phyloP scores from a whole-genome alignment of 2,329 filamentous ascomycete species.

The Elsinoe ampelina region DNA sequence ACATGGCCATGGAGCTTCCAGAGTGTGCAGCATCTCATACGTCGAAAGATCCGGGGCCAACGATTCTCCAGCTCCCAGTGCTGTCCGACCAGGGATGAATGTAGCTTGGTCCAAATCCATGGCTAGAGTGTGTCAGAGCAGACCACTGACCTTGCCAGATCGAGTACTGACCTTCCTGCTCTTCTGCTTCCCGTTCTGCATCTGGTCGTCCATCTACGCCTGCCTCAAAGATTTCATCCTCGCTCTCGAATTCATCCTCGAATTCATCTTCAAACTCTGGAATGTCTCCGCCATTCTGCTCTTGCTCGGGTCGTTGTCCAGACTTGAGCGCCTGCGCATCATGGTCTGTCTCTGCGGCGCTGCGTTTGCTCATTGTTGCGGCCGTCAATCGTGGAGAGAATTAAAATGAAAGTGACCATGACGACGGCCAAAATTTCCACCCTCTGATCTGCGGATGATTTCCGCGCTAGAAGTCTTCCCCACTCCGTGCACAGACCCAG shows the following conservation, averaged over 20 bases:
- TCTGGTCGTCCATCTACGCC: constrained; percentile 89
- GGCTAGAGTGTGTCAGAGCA: constrained; percentile 42
- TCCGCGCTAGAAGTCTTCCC: too few species aligned
- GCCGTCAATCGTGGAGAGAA: constrained; percentile 12
- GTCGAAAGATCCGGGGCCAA: constrained; percentile 86
- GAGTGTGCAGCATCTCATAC: constrained; percentile 93
- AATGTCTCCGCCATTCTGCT: constrained; percentile 42
- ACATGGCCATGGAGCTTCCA: constrained; percentile 94
- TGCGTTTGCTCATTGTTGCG: constrained; percentile 50
- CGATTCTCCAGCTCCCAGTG: constrained; percentile 82
- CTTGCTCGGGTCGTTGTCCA: constrained; percentile 48
- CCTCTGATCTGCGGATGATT: constrained; percentile 5
- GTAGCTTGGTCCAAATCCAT: constrained; percentile 94
- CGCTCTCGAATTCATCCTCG: constrained; percentile 81
- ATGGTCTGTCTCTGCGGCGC: constrained; percentile 45
- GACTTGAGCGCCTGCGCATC: constrained; percentile 47
- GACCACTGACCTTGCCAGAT: neutral
- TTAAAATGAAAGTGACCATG: neutral
- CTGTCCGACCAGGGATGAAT: constrained; percentile 90
- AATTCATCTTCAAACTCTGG: constrained; percentile 92
- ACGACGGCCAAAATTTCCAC: constrained; percentile 9
- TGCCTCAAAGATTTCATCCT: constrained; percentile 87
- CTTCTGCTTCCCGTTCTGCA: constrained; percentile 83
- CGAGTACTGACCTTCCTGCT: constrained; percentile 53
- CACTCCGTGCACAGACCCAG: too few species aligned